A percentile compares a stretch with the other conserved stretches of the same genome.
phyloP scores from a whole-genome alignment of 1,284 basidiomycete species.

The Pseudomicrostroma phylloplanum region DNA sequence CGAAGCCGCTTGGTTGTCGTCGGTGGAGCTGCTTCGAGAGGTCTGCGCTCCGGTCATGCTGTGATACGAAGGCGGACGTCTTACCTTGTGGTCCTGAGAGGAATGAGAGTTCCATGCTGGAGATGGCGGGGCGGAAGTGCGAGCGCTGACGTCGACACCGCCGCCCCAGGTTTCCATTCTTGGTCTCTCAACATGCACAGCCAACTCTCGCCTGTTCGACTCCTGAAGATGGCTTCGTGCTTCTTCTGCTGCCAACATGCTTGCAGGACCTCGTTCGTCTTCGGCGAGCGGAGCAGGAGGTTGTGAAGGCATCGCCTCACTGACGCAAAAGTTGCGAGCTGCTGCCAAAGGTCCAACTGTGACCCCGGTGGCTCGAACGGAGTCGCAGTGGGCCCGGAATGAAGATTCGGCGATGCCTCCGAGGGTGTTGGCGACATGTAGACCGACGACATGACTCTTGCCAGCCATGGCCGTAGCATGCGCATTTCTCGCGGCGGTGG shows the following conservation, averaged over 20 bases:
- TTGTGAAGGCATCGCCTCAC: conserved; percentile 40
- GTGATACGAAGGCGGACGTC: too few relatives aligned
- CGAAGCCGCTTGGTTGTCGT: too few relatives aligned
- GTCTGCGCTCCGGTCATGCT: too few relatives aligned
- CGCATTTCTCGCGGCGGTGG: conserved; percentile 27
- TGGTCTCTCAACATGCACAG: too few relatives aligned
- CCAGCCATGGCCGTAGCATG: conserved; percentile 34
- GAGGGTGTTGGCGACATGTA: conserved; percentile 31
- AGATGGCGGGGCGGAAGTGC: too few relatives aligned
- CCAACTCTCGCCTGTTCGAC: conserved; percentile 14
- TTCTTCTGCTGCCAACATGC: conserved; percentile 25
- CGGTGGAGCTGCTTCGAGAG: too few relatives aligned
- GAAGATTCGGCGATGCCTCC: conserved; percentile 44
- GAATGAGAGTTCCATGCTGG: too few relatives aligned
- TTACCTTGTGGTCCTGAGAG: too few relatives aligned
- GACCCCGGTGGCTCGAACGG: conserved; percentile 31
- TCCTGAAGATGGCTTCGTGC: conserved; percentile 29
- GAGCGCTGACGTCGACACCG: too few relatives aligned
- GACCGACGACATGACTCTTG: conserved; percentile 32
- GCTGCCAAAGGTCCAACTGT: conserved; percentile 37
- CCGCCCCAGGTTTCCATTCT: too few relatives aligned
- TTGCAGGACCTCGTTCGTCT: conserved; percentile 28
- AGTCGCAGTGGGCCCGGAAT: conserved; percentile 41
- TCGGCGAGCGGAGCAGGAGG: conserved; percentile 30
- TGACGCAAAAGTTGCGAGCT: conserved; percentile 36